Conservation (phyloP, 2,329 filamentous ascomycete genomes). For the Sclerotinia glacialis region DNA sequence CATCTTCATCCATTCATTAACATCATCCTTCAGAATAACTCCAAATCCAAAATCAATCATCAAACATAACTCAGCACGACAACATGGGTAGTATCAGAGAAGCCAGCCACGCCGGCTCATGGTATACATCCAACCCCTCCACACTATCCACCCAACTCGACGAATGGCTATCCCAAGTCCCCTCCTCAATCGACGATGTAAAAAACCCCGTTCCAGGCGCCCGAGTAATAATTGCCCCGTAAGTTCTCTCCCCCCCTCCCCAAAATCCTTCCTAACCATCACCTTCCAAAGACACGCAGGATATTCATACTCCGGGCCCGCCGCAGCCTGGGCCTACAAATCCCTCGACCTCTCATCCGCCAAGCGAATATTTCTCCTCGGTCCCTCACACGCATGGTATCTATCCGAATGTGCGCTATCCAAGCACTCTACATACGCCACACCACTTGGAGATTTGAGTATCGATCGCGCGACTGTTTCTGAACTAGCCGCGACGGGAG, state of each 20-base stretch:
- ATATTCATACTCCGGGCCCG: constrained; percentile 86
- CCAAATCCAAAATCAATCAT: neutral
- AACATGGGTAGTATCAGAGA: constrained; percentile 44
- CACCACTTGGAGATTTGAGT: constrained; percentile 67
- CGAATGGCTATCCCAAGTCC: constrained; percentile 69
- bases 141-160: constrained; percentile 70
- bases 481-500: constrained; percentile 50
- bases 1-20: neutral
- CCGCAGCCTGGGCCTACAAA: constrained; percentile 94
- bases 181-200: constrained; percentile 58
- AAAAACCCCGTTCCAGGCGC: constrained; percentile 69
- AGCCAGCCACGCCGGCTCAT: constrained; percentile 79
- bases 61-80: neutral
- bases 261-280: neutral
- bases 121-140: constrained; percentile 68
- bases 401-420: constrained; percentile 76
- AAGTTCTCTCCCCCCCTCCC: constrained; percentile 43
- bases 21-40: neutral
- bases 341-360: constrained; percentile 71
- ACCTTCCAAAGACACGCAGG: constrained; percentile 72
- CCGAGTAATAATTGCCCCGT: constrained; percentile 90
- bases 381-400: constrained; percentile 86
- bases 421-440: constrained; percentile 66
- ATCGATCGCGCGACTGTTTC: constrained; percentile 60
- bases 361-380: constrained; percentile 88